A percentile compares a stretch with the other conserved stretches of the same genome.
These are phyloP conservation scores for Alloascoidea hylecoeti DNA, from an alignment of 805 yeast genomes.

Conservation along the genomic window DNA sequence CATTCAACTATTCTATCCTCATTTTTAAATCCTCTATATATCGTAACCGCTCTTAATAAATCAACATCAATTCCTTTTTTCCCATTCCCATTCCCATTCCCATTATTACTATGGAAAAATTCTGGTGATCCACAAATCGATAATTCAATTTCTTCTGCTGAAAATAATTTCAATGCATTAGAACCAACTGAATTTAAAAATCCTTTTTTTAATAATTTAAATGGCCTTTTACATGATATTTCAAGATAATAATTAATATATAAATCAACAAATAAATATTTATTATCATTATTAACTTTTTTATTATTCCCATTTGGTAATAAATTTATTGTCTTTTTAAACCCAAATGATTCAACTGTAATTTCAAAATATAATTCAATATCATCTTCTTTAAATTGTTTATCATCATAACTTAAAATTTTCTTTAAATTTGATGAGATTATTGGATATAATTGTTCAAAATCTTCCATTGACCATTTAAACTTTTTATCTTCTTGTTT, in stretches of 20 bases:
- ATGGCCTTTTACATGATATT: conserved; percentile 35
- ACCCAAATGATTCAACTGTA: conserved; percentile 32
- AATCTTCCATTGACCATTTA: conserved; percentile 48
- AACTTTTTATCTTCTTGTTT: too few relatives aligned
- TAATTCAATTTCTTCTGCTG: conserved; percentile 70
- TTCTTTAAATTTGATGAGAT: conserved; percentile 36
- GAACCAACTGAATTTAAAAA: conserved; percentile 70
- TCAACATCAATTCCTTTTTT: conserved; percentile 55
- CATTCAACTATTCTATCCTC: conserved; percentile 37
- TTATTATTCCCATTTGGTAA: conserved; percentile 40
- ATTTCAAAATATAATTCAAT: conserved; percentile 56
- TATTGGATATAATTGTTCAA: conserved; percentile 52
- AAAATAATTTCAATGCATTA: conserved; percentile 64
- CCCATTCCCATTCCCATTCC: conserved; percentile 18
- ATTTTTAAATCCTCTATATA: conserved; percentile 50
- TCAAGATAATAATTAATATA: conserved; percentile 51
- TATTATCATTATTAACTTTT: conserved; percentile 44
- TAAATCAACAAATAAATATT: conserved; percentile 42
- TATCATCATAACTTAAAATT: conserved; percentile 26
- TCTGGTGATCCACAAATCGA: conserved; percentile 69
- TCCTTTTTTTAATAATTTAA: conserved; percentile 51
- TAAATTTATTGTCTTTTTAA: conserved; percentile 30
- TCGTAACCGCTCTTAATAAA: conserved; percentile 56
- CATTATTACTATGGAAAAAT: too few relatives aligned
- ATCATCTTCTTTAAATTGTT: conserved; percentile 19